A percentile compares a stretch with the other conserved stretches of the same genome.
phyloP scores from a whole-genome alignment of 2,329 filamentous ascomycete species.

The Venturia oleaginea region DNA sequence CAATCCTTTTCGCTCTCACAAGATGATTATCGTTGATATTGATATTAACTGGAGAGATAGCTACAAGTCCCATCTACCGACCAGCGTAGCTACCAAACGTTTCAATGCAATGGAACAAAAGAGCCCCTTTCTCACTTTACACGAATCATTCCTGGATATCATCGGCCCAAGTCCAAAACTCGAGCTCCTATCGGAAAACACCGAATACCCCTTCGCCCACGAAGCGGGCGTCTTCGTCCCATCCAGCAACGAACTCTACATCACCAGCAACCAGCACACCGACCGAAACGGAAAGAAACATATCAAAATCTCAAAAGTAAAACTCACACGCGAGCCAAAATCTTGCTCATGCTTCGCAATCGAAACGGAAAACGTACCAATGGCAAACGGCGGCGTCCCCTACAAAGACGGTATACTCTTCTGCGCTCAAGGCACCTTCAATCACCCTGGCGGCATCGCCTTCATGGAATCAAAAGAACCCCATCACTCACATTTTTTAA shows the following conservation, averaged over 20 bases:
- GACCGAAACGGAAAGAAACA: conserved; percentile 17
- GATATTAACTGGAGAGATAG: no score
- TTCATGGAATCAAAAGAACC: conserved; percentile 16
- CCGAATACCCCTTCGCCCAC: conserved; percentile 39
- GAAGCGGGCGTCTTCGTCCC: conserved; percentile 36
- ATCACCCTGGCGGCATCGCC: conserved; percentile 21
- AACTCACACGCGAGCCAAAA: conserved; percentile 4
- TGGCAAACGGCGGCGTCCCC: conserved; percentile 25
- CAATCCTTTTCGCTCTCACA: no score
- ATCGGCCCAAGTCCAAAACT: conserved; percentile 29
- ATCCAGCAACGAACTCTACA: conserved; percentile 25
- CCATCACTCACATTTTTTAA: neutral
- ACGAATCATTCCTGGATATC: conserved; percentile 17
- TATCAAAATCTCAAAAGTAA: conserved; percentile 18
- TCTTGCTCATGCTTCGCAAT: conserved; percentile 8
- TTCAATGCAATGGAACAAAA: neutral
- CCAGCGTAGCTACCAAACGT: neutral
- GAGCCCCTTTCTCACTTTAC: neutral
- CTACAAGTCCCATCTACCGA: no score
- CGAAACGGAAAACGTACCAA: conserved; percentile 3
- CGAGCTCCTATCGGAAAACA: conserved; percentile 31
- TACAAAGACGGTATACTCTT: conserved; percentile 25
- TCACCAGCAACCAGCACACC: conserved; percentile 30
- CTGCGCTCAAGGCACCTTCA: conserved; percentile 26
- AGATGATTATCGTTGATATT: no score